These are phyloP conservation scores for Metarhizium robertsii DNA, from an alignment of 2,329 filamentous ascomycete species.

Conservation along the genomic window DNA sequence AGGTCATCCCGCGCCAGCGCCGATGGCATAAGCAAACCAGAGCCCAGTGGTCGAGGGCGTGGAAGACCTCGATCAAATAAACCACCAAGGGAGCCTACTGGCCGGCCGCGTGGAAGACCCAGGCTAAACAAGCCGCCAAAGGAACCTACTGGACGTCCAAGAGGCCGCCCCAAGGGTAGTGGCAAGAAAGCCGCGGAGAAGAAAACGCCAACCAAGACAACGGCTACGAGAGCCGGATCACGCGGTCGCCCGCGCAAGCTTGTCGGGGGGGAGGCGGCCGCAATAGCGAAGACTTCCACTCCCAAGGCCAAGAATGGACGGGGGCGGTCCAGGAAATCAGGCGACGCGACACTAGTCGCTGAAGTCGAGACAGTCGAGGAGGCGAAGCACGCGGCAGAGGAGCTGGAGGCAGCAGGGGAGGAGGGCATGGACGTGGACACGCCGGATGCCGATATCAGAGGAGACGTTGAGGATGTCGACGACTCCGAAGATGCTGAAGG, in stretches of 20 bases:
- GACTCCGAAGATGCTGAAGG: slow-evolving; percentile 12
- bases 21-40: slow-evolving; percentile 28
- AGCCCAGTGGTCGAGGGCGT: slow-evolving; percentile 29
- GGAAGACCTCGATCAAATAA: slow-evolving; percentile 32
- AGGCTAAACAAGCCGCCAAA: slow-evolving; percentile 23
- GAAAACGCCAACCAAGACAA: slow-evolving; percentile 7
- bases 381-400: background rate
- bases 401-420: background rate
- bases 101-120: slow-evolving; percentile 37
- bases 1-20: slow-evolving; percentile 26
- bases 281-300: slow-evolving; percentile 1
- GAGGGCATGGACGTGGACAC: background rate
- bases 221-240: slow-evolving; percentile 8
- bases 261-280: slow-evolving; percentile 1
- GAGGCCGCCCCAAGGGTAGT: slow-evolving; percentile 37
- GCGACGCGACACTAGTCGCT: background rate
- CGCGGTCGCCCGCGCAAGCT: slow-evolving; percentile 23
- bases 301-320: slow-evolving; percentile 3
- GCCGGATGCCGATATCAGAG: slow-evolving; percentile 13
- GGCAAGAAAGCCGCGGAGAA: slow-evolving; percentile 18
- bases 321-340: slow-evolving; percentile 4
- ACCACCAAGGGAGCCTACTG: slow-evolving; percentile 24
- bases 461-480: slow-evolving; percentile 13
- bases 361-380: background rate
- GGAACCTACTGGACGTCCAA: slow-evolving; percentile 32